Evolutionary conservation across 768 basidiomycete species (phyloP).

Genomic region (Mycena indigotica): DNA sequence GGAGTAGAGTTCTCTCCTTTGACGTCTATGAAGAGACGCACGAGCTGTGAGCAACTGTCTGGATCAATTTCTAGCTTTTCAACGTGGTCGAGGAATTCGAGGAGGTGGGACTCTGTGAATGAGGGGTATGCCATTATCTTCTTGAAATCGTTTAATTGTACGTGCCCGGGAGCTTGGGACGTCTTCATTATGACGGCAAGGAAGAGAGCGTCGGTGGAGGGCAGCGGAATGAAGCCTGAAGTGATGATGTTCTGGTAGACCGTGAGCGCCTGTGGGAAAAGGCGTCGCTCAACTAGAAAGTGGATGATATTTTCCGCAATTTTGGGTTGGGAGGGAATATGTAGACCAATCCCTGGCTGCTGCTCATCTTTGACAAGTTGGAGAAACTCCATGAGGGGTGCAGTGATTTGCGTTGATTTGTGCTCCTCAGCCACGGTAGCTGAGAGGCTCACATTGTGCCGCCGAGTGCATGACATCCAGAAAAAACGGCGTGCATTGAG

Average conservation of each 20-base stretch:
- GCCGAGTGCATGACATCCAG: too few relatives aligned
- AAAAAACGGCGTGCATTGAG: too few relatives aligned
- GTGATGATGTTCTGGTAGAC: constrained; percentile 46
- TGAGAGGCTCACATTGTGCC: too few relatives aligned
- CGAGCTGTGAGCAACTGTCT: constrained; percentile 20
- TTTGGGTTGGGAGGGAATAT: constrained; percentile 19
- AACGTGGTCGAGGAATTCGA: constrained; percentile 29
- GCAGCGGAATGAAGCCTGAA: constrained; percentile 40
- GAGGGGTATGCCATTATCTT: constrained; percentile 25
- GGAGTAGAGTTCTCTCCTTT: constrained; percentile 27
- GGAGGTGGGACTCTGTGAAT: constrained; percentile 33
- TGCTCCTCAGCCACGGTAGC: not conserved
- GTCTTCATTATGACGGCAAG: constrained; percentile 34
- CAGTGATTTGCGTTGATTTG: constrained; percentile 9
- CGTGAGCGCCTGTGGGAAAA: constrained; percentile 39
- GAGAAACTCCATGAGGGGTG: constrained; percentile 16
- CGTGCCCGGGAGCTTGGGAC: constrained; percentile 21
- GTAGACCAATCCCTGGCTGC: not conserved
- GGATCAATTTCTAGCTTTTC: constrained; percentile 19
- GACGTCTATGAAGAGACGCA: constrained; percentile 26
- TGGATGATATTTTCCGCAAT: constrained; percentile 38
- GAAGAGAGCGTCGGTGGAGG: constrained; percentile 44
- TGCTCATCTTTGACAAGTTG: constrained; percentile 18
- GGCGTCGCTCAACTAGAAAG: constrained; percentile 41
- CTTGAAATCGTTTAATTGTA: constrained; percentile 22